Evolutionary conservation across 768 basidiomycete genomes (phyloP), one percentile per base, ranked within the genome.

Genomic region (Astraeus odoratus): DNA sequence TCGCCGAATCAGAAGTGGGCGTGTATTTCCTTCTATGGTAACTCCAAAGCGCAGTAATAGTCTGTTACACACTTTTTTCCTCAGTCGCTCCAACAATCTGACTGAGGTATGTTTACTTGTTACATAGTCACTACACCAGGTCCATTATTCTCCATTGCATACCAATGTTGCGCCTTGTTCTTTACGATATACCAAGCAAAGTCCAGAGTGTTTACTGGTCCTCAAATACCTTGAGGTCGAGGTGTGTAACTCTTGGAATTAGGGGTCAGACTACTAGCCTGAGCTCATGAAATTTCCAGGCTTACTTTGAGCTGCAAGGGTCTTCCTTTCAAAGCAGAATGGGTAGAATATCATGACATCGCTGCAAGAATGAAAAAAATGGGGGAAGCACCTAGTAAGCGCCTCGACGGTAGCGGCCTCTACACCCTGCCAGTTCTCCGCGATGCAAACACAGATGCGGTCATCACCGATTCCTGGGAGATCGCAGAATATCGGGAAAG

Each of bases 321-420:
- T 5, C 38, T 40, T 44, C 26, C 35, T 26, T 22, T 24, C 20
- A 18, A 22, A 8, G 40, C 19, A 16, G 20, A 19, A 90, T 91
- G 87, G 84, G 87, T 56, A 83, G 87, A 49, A 61, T 88, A 61
- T 79, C 88, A 54, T 81, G 89, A 51, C 88, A 86, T 46, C 65
- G 92, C 63, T 80, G 77, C 4, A 91, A 95, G 59, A 80, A 92
- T 63, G 87, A 88, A 7, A 76, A 83, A 48, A n/a, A 31, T 31
- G 13, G 30, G 30, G 16, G 30, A 10, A 31, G 16, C 13, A 31
- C 30, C 4, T 5, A 31, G 16, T n/a, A 31, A 31, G 30, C 30
- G 12, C 30, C 13, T n/a, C 5, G 30, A 31, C 8, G 26, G 19
- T 23, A 24, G 20, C 9, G 26, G 8, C 24, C 6, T 16, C 3